A percentile compares a stretch with the other conserved stretches of the same genome.
These are phyloP conservation scores for Monosporozyma aquatica DNA, from an alignment of 805 yeast species.

Conservation along the genomic window DNA sequence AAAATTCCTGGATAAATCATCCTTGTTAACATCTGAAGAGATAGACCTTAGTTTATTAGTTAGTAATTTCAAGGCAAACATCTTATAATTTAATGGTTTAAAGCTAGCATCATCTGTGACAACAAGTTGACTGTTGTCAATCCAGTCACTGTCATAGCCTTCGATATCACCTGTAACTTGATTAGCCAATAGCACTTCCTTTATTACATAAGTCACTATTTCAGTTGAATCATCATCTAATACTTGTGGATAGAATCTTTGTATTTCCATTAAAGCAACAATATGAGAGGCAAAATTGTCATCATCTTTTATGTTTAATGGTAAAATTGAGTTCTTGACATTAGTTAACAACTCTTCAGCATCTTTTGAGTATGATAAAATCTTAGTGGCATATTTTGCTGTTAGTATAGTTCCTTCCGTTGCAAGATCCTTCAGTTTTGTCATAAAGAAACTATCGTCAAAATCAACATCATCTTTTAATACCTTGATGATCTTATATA, in stretches of 20 bases:
- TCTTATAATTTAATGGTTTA: conserved; percentile 38
- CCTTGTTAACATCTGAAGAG: conserved; percentile 27
- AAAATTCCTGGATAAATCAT: conserved; percentile 34
- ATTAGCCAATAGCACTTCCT: conserved; percentile 52
- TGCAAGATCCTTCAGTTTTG: conserved; percentile 39
- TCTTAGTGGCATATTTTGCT: conserved; percentile 55
- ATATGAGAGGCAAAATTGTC: conserved; percentile 45
- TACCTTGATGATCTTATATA: conserved; percentile 48
- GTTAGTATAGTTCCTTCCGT: conserved; percentile 47
- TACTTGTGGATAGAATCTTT: conserved; percentile 38
- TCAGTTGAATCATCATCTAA: conserved; percentile 48
- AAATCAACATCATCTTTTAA: conserved; percentile 41
- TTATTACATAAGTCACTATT: conserved; percentile 50
- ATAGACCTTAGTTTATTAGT: conserved; percentile 46
- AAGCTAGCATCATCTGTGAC: conserved; percentile 29
- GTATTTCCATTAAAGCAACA: conserved; percentile 51
- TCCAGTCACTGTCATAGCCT: conserved; percentile 33
- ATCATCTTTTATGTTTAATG: conserved; percentile 35
- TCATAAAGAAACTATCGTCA: conserved; percentile 35
- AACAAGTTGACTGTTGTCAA: conserved; percentile 37
- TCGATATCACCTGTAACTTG: conserved; percentile 26
- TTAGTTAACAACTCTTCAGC: conserved; percentile 35
- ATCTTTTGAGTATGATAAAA: conserved; percentile 41
- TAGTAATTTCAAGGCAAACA: conserved; percentile 45
- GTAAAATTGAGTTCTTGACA: conserved; percentile 39